Evolutionary conservation across 768 basidiomycete species (phyloP).

Genomic region (Mycena crocata): DNA sequence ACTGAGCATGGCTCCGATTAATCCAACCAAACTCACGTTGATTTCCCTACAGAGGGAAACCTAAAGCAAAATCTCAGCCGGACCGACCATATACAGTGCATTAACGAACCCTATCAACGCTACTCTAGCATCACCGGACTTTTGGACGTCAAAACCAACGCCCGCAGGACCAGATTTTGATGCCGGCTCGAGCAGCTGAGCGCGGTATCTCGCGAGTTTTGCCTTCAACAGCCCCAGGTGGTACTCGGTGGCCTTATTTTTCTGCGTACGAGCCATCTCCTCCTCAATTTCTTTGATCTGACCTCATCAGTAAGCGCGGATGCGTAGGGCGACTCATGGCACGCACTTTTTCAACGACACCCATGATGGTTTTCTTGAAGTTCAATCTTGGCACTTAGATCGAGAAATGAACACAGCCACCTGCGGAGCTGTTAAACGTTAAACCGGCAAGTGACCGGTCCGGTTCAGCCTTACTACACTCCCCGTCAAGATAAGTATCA

Average conservation of each 20-base stretch:
- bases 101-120: constrained; percentile 77
- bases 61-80: not conserved
- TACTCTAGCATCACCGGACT: constrained; percentile 87
- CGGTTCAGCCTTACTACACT: too few species aligned
- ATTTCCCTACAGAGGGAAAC: constrained; percentile 97
- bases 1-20: too few species aligned
- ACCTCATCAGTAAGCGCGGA: constrained; percentile 2
- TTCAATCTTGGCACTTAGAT: too few species aligned
- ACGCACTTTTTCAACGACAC: constrained; percentile 90
- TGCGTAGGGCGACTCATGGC: not conserved
- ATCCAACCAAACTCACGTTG: too few species aligned
- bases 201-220: constrained; percentile 93
- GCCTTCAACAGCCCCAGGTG: constrained; percentile 95
- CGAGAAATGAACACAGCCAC: too few species aligned
- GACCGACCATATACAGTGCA: not conserved
- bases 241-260: constrained; percentile 97
- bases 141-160: constrained; percentile 91
- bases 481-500: too few species aligned
- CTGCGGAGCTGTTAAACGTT: too few species aligned
- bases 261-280: constrained; percentile 98
- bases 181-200: constrained; percentile 92
- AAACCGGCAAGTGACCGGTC: too few species aligned
- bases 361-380: constrained; percentile 66
- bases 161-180: constrained; percentile 85
- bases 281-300: constrained; percentile 98